phyloP scores from a whole-genome alignment of 441 rosid genomes.

The Isatis lusitanica region DNA sequence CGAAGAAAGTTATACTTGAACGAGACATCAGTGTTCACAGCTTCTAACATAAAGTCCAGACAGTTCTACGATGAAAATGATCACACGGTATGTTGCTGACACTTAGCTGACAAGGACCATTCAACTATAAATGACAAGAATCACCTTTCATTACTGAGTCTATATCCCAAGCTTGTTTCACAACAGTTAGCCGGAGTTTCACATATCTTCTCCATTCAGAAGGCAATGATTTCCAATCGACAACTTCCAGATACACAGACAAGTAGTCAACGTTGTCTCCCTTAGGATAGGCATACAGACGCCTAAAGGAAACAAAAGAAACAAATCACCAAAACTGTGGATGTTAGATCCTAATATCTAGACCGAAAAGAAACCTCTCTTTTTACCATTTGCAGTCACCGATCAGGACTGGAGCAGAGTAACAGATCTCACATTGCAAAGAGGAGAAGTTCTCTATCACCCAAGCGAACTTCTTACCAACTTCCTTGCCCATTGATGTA shows the following conservation, averaged over 20 bases:
- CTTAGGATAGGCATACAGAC: neutral
- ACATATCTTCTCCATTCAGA: constrained; percentile 15
- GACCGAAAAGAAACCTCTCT: neutral
- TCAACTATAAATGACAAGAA: neutral
- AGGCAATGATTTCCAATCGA: neutral
- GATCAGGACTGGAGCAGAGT: neutral
- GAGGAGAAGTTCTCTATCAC: neutral
- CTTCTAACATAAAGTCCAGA: too few species aligned
- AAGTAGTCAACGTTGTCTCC: neutral
- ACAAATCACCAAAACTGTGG: neutral
- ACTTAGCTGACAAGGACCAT: neutral
- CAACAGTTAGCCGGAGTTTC: neutral
- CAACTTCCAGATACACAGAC: neutral
- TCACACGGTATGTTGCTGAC: neutral
- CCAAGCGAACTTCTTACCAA: neutral
- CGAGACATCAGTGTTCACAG: too few species aligned
- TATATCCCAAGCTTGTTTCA: neutral
- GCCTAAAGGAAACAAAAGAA: neutral
- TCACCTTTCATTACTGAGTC: neutral
- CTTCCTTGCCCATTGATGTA: neutral
- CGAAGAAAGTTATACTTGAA: neutral
- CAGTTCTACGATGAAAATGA: too few species aligned
- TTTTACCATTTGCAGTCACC: constrained; percentile 5
- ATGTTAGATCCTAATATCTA: neutral
- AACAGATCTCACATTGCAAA: neutral